Evolutionary conservation across 2,329 filamentous ascomycete genomes (phyloP).

Genomic region (Stromatinia cepivora): DNA sequence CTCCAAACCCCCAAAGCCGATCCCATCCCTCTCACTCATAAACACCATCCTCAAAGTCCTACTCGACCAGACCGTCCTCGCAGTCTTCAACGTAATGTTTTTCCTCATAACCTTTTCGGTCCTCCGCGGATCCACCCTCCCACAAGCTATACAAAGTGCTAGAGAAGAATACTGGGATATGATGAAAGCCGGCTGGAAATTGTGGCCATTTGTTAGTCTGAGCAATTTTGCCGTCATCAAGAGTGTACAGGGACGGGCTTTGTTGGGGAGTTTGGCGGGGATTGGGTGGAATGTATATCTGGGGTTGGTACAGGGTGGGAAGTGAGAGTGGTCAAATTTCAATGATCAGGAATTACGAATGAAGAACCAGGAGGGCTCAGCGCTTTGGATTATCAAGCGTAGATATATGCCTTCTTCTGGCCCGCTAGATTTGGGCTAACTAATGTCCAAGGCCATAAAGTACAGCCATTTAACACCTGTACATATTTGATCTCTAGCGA

Average conservation of each 20-base stretch:
- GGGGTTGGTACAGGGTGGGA: conserved; percentile 57
- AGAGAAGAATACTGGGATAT: conserved; percentile 63
- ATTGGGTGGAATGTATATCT: conserved; percentile 75
- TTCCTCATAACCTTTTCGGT: conserved; percentile 58
- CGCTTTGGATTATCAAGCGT: neutral
- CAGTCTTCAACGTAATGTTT: conserved; percentile 62
- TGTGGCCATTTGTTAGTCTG: conserved; percentile 71
- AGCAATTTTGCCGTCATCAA: conserved; percentile 68
- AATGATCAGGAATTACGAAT: too few relatives aligned
- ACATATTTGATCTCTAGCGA: too few relatives aligned
- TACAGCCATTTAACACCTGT: neutral
- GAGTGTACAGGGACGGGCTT: conserved; percentile 68
- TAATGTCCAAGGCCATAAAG: neutral
- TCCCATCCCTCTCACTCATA: conserved; percentile 46
- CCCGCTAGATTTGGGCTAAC: neutral
- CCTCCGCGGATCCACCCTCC: conserved; percentile 45
- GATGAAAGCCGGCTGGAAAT: conserved; percentile 66
- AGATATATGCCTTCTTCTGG: neutral
- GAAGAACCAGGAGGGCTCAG: neutral
- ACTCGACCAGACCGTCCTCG: conserved; percentile 61
- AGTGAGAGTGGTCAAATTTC: neutral
- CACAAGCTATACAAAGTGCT: conserved; percentile 45
- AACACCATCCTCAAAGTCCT: conserved; percentile 45
- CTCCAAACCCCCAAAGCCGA: conserved; percentile 37
- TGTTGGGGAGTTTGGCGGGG: conserved; percentile 71